Base-by-base conservation (phyloP, 176 grass and related monocot species). In the Oryza brachyantha region DNA sequence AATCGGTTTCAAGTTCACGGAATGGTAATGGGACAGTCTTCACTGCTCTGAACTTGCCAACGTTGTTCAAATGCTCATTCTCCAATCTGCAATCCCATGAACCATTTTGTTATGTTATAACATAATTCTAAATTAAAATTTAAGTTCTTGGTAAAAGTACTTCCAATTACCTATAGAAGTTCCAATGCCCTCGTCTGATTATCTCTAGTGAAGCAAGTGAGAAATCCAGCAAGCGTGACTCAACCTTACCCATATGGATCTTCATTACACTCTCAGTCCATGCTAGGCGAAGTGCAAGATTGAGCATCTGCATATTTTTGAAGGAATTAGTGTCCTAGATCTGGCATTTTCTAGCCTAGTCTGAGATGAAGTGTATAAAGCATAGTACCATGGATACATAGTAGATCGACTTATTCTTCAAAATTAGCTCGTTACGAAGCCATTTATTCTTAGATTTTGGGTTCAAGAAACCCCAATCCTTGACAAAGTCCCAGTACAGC, bases 401-500 rank as follows among this genome's bases (percentile, higher is more conserved):
- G 57, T 99, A 99, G 25, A 85, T 72, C 3, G 29, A 83, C 65
- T 87, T 99, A 24, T 93, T 99, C 88, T 95, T 95, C 54, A 99
- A 70, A 66, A 95, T 46, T 37, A 99, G 92, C 8, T 99, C 83
- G 31, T 99, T 84, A 64, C 96, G 63, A 0, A 99, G 96, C 81
- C 83, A 89, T 2, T 12, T 24, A 29, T 99, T 95, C 41, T 72
- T 94, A 38, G 92, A 95, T 22, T 76, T 85, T 11, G 50, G 61
- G 61, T 88, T 71, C 0, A 99, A 37, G 11, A 99, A 67, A 5
- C 96, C 96, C 96, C 96, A 99, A 32, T 99, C 96, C 84, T 84
- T 93, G 50, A 95, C 92, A 32, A 91, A 99, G 81, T 99, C 96
- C 96, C 96, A 99, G 84, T 93, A 99, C 40, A 95, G 90, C 69